phyloP scores from a whole-genome alignment of 768 basidiomycete genomes.

The Collybia sp. region DNA sequence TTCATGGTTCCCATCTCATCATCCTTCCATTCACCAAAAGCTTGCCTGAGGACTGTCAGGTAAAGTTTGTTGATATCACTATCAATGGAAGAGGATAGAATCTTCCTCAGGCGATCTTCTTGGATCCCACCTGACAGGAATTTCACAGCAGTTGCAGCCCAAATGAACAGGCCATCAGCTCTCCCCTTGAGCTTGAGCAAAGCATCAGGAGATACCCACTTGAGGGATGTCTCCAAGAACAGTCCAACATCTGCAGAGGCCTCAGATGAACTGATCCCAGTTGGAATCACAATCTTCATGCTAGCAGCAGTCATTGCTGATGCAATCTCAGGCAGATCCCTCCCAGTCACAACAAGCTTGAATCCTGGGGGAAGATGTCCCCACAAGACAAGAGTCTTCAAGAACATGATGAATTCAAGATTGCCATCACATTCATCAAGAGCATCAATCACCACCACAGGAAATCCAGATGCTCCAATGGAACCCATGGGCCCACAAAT shows the following conservation, averaged over 20 bases:
- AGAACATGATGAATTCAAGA: conserved; percentile 3
- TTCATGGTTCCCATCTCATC: not conserved
- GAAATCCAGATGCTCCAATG: conserved; percentile 1
- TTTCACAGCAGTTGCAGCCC: too few relatives aligned
- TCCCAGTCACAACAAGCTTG: conserved; percentile 15
- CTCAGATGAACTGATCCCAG: too few relatives aligned
- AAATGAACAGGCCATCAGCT: conserved; percentile 13
- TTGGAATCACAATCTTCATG: too few relatives aligned
- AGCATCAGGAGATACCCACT: not conserved
- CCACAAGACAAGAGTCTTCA: conserved; percentile 9
- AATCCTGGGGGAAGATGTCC: conserved; percentile 7
- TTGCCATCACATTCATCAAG: conserved; percentile 17
- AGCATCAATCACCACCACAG: conserved; percentile 17
- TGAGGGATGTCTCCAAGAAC: not conserved
- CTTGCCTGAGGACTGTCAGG: not conserved
- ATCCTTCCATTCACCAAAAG: not conserved
- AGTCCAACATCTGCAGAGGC: not conserved
- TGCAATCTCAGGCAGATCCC: too few relatives aligned
- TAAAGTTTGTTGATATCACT: not conserved
- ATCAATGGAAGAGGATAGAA: not conserved
- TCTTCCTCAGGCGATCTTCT: too few relatives aligned
- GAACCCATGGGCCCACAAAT: not conserved
- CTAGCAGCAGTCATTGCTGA: too few relatives aligned
- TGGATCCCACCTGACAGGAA: too few relatives aligned
- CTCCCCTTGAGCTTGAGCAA: conserved; percentile 2